phyloP scores from a whole-genome alignment of 2,329 filamentous ascomycete genomes.

The Sporothrix luriei region DNA sequence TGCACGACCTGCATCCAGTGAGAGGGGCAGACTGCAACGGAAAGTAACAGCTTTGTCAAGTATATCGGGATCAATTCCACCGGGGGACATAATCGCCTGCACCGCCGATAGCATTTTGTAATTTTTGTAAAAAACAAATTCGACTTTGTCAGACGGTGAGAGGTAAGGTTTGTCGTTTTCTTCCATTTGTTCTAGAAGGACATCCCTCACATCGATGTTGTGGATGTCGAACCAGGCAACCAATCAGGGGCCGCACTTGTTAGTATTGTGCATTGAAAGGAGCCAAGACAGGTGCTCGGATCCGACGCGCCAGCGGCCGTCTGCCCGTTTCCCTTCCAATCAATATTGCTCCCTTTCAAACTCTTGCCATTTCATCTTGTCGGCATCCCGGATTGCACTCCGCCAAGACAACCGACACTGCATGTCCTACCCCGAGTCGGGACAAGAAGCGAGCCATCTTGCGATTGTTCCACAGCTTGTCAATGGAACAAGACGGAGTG shows the following conservation, averaged over 20 bases:
- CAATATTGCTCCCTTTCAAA: no score
- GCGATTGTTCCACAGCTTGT: neutral
- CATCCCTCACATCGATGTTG: neutral
- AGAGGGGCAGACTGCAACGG: no score
- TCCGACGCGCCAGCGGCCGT: neutral
- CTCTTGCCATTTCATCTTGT: neutral
- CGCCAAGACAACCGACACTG: neutral
- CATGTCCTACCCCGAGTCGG: neutral
- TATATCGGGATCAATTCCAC: no score
- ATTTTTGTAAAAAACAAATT: no score
- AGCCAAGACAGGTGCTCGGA: conserved; percentile 4
- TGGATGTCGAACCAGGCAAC: neutral
- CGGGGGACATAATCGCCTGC: no score
- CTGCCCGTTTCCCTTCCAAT: neutral
- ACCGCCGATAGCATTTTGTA: no score
- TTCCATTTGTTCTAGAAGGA: conserved; percentile 6
- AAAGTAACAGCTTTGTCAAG: no score
- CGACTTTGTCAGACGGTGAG: no score
- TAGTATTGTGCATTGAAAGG: conserved; percentile 30
- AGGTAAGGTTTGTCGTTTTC: neutral
- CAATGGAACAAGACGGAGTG: neutral
- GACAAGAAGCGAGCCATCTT: neutral
- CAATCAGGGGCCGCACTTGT: conserved; percentile 20
- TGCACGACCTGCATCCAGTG: neutral
- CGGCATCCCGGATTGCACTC: neutral